Evolutionary conservation across 2,329 filamentous ascomycete genomes (phyloP).

Genomic region (Diplodia intermedia): DNA sequence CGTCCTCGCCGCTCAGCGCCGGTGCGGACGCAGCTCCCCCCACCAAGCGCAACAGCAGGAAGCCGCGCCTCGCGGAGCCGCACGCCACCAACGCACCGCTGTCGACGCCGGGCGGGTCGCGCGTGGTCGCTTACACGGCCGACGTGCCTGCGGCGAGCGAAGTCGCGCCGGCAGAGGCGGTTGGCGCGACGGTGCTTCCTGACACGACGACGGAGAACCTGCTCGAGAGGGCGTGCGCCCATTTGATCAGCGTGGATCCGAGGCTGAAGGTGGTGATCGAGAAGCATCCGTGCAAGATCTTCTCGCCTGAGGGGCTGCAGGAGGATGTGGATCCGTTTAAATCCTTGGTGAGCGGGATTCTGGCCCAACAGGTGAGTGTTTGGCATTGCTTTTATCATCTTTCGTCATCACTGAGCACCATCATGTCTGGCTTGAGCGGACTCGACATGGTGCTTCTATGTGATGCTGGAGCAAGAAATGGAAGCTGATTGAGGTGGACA

Average conservation of each 20-base stretch:
- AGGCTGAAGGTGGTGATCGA: conserved; percentile 76
- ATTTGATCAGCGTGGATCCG: conserved; percentile 75
- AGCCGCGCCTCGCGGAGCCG: conserved; percentile 65
- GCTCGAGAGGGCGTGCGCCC: conserved; percentile 75
- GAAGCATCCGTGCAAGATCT: conserved; percentile 76
- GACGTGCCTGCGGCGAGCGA: conserved; percentile 6
- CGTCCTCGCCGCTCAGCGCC: conserved; percentile 37
- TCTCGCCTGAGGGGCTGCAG: conserved; percentile 80
- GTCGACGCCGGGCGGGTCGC: conserved; percentile 73
- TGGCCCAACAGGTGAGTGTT: conserved; percentile 76
- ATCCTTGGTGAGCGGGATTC: conserved; percentile 82
- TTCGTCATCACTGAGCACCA: background rate
- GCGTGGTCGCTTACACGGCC: conserved; percentile 59
- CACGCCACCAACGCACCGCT: conserved; percentile 72
- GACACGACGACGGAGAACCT: conserved; percentile 72
- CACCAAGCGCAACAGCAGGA: background rate
- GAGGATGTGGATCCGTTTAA: conserved; percentile 90
- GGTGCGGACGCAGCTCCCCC: conserved; percentile 34
- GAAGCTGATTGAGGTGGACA: conserved; percentile 33
- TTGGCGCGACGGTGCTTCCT: conserved; percentile 42
- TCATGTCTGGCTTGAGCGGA: background rate
- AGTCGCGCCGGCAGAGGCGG: conserved; percentile 34
- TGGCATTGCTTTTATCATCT: background rate
- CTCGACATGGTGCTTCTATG: too few species aligned
- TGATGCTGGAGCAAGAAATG: background rate